Percentiles rank a stretch among this genome's conserved stretches.
Conservation (phyloP, 495 filamentous ascomycete genomes). For the Zalerion maritima region DNA sequence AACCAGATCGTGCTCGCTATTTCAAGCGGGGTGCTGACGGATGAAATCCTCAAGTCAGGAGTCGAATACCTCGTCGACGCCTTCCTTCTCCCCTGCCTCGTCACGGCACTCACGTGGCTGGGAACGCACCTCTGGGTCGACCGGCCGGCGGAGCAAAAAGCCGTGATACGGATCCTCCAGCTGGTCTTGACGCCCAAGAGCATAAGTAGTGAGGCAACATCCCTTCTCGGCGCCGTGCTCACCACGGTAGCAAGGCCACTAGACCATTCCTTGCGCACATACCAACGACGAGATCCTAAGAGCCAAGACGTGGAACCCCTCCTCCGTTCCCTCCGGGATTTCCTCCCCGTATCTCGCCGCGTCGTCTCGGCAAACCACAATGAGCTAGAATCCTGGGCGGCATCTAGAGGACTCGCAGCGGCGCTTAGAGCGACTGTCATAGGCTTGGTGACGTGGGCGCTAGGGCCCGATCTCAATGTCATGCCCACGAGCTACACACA, state of each 20-base stretch:
- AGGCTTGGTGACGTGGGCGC: slow-evolving; percentile 56
- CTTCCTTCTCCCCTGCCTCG: slow-evolving; percentile 76
- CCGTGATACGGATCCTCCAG: slow-evolving; percentile 60
- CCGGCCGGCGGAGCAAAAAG: slow-evolving; percentile 30
- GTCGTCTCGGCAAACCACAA: slow-evolving; percentile 48
- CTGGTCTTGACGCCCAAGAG: slow-evolving; percentile 61
- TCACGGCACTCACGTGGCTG: slow-evolving; percentile 69
- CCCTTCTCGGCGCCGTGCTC: slow-evolving; percentile 70
- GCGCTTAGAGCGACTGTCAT: slow-evolving; percentile 52
- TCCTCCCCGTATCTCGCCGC: slow-evolving; percentile 48
- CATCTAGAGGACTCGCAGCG: slow-evolving; percentile 42
- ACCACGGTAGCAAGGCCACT: slow-evolving; percentile 68
- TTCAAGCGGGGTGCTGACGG: slow-evolving; percentile 49
- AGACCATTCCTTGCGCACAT: slow-evolving; percentile 57
- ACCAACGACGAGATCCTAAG: slow-evolving; percentile 52
- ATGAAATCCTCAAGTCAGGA: slow-evolving; percentile 73
- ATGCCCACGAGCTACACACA: slow-evolving; percentile 68
- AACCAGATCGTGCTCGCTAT: slow-evolving; percentile 69
- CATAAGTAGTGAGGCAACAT: slow-evolving; percentile 63
- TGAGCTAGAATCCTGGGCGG: slow-evolving; percentile 66
- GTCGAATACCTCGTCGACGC: slow-evolving; percentile 85
- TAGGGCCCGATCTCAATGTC: slow-evolving; percentile 45
- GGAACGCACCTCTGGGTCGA: slow-evolving; percentile 65
- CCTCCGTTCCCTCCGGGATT: slow-evolving; percentile 51
- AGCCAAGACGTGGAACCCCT: slow-evolving; percentile 60